Conservation (phyloP, 108 stramenopile species). For the Schizochytrium sp. region DNA sequence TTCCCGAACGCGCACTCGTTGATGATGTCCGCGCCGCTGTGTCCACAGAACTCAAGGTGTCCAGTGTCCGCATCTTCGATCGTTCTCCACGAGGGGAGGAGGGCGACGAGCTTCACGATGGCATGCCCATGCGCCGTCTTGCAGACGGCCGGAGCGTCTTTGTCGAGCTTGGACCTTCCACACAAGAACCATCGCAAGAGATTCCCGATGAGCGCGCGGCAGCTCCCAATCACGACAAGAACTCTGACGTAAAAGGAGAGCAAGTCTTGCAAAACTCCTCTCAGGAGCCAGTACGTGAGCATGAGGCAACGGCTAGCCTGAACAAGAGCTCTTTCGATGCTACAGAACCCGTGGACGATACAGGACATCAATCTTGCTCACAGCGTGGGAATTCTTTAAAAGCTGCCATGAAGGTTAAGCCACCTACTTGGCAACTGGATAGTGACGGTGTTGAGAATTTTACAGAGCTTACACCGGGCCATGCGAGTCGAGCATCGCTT, state of each 20-base stretch:
- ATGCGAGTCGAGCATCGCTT: not conserved
- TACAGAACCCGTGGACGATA: no score
- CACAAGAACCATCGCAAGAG: no score
- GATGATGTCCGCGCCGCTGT: not conserved
- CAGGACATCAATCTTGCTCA: no score
- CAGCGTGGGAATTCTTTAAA: no score
- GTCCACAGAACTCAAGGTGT: not conserved
- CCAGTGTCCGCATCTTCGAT: not conserved
- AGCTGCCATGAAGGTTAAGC: not conserved
- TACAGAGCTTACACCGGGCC: not conserved
- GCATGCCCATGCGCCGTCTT: not conserved
- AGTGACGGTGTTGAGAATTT: not conserved
- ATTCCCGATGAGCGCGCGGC: no score
- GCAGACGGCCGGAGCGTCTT: not conserved
- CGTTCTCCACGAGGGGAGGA: not conserved
- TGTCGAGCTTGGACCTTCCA: not conserved
- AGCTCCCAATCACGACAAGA: no score
- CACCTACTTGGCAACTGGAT: not conserved
- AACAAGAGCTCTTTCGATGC: no score
- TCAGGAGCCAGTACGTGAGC: no score
- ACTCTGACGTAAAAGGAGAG: no score
- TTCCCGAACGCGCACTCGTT: not conserved
- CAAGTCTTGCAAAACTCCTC: no score
- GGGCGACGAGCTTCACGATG: not conserved
- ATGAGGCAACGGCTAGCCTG: no score